Percentiles rank a stretch among this genome's conserved stretches.
These are phyloP conservation scores for Pleurotus platypus DNA, from an alignment of 768 basidiomycete genomes.

Conservation along the genomic window DNA sequence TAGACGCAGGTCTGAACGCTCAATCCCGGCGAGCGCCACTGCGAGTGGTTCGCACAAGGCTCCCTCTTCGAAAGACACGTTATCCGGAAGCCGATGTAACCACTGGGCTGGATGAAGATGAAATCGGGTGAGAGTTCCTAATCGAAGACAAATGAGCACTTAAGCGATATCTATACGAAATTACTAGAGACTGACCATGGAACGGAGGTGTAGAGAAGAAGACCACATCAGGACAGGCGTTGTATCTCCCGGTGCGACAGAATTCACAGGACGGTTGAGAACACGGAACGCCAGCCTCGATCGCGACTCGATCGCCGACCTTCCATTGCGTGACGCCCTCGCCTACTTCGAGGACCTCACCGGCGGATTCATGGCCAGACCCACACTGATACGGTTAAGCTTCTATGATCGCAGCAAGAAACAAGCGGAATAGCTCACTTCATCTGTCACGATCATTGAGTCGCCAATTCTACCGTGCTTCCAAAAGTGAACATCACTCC, in stretches of 20 bases:
- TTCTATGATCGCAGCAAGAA: neutral
- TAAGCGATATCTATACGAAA: neutral
- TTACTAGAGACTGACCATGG: slow-evolving; percentile 40
- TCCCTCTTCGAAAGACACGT: slow-evolving; percentile 65
- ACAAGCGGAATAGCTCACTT: slow-evolving; percentile 30
- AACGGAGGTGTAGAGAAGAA: slow-evolving; percentile 73
- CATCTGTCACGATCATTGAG: slow-evolving; percentile 68
- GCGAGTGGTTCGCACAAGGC: slow-evolving; percentile 65
- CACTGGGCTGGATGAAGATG: slow-evolving; percentile 66
- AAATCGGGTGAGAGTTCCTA: slow-evolving; percentile 63
- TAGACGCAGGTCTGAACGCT: slow-evolving; percentile 59
- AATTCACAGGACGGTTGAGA: slow-evolving; percentile 57
- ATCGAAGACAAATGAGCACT: slow-evolving; percentile 1
- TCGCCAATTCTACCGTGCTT: slow-evolving; percentile 66
- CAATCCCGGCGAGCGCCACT: slow-evolving; percentile 66
- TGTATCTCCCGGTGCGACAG: slow-evolving; percentile 60
- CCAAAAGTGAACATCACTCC: slow-evolving; percentile 76
- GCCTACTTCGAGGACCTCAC: slow-evolving; percentile 61
- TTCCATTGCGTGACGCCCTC: slow-evolving; percentile 68
- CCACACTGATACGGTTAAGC: slow-evolving; percentile 41
- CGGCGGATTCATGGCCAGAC: slow-evolving; percentile 69
- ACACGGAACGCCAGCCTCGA: slow-evolving; percentile 69
- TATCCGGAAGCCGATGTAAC: slow-evolving; percentile 62
- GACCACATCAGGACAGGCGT: slow-evolving; percentile 56
- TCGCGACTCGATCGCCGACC: slow-evolving; percentile 62